Percentiles rank a stretch among this genome's conserved stretches.
Conservation (phyloP, 768 basidiomycete species). For the Lactarius pseudohatsudake region DNA sequence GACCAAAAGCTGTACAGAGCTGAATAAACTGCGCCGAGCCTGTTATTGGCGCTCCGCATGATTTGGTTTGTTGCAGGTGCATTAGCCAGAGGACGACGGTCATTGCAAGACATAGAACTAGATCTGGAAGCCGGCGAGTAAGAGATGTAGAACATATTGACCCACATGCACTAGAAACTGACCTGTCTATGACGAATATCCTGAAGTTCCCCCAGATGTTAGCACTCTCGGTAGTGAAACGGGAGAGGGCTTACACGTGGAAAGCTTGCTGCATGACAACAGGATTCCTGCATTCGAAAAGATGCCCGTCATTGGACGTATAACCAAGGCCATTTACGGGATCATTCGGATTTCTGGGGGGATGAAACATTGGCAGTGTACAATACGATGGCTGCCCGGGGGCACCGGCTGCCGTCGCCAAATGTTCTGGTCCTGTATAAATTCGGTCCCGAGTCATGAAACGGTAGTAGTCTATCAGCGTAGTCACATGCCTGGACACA, state of each 20-base stretch:
- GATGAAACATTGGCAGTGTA: constrained; percentile 52
- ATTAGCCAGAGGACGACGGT: constrained; percentile 45
- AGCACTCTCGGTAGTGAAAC: background rate
- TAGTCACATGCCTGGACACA: constrained; percentile 46
- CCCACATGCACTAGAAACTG: background rate
- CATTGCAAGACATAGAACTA: constrained; percentile 45
- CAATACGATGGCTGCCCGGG: constrained; percentile 54
- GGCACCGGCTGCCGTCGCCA: constrained; percentile 29
- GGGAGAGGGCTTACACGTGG: background rate
- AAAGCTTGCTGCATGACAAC: constrained; percentile 39
- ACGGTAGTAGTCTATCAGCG: background rate
- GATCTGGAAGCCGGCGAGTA: constrained; percentile 44
- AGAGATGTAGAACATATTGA: background rate
- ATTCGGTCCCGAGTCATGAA: background rate
- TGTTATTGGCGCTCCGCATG: constrained; percentile 40
- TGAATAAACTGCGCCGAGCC: constrained; percentile 60
- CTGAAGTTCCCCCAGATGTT: background rate
- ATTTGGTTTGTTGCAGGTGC: constrained; percentile 45
- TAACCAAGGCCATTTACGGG: constrained; percentile 42
- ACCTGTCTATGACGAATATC: constrained; percentile 1
- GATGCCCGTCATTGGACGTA: constrained; percentile 52
- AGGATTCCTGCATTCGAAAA: constrained; percentile 54
- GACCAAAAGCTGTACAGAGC: constrained; percentile 57
- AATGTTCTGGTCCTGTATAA: constrained; percentile 50
- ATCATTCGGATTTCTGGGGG: constrained; percentile 35